phyloP scores from a whole-genome alignment of 1,284 basidiomycete species.

The Trametes versicolor region DNA sequence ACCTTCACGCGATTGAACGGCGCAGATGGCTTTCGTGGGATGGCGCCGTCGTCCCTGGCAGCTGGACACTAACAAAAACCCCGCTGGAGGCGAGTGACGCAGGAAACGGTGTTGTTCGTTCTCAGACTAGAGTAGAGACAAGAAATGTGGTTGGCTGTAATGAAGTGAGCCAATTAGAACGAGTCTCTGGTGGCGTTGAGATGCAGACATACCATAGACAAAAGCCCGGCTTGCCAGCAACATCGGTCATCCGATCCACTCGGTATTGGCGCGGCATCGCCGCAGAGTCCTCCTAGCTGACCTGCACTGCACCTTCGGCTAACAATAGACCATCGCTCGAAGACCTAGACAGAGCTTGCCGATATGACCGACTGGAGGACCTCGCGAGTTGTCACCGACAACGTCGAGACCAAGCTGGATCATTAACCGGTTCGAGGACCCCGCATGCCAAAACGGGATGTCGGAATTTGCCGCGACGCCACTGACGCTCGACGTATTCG shows the following conservation, averaged over 20 bases:
- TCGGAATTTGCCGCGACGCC: background rate
- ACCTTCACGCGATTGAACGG: background rate
- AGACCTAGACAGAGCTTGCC: background rate
- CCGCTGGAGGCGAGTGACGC: background rate
- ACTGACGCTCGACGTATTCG: background rate
- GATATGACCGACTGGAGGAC: background rate
- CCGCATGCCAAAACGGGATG: background rate
- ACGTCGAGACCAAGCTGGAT: background rate
- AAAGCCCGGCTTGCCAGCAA: too few relatives aligned
- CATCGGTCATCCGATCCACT: too few relatives aligned
- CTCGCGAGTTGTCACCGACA: background rate
- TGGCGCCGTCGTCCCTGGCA: background rate
- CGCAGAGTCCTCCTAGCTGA: too few relatives aligned
- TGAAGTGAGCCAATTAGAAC: background rate
- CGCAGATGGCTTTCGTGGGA: background rate
- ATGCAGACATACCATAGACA: too few relatives aligned
- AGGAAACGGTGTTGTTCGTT: too few relatives aligned
- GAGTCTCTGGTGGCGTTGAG: background rate
- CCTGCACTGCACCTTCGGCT: too few relatives aligned
- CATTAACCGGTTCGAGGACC: background rate
- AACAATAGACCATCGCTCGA: background rate
- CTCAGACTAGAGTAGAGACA: too few relatives aligned
- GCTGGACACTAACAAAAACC: background rate
- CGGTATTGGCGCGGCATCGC: too few relatives aligned
- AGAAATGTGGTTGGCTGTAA: background rate